Conservation (phyloP, 345 rosid genomes). For the Populus pruinosa region DNA sequence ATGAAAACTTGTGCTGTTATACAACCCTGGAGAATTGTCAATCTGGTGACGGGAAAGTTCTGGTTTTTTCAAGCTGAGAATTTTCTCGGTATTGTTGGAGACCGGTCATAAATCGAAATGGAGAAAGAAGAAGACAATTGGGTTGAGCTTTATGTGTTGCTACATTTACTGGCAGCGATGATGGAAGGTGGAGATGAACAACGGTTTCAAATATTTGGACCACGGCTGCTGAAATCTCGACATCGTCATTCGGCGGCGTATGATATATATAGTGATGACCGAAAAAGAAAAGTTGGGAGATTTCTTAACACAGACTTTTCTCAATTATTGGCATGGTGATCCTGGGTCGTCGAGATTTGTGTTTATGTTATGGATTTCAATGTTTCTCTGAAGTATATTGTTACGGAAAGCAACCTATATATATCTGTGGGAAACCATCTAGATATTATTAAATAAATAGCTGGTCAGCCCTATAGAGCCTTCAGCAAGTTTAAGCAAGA, state of each 20-base stretch:
- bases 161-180: too few relatives aligned
- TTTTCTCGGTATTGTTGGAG: too few relatives aligned
- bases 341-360: neutral
- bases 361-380: too few relatives aligned
- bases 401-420: too few relatives aligned
- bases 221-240: neutral
- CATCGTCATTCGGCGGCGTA: neutral
- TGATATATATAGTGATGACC: neutral
- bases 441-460: too few relatives aligned
- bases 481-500: too few relatives aligned
- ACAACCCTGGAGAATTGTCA: neutral
- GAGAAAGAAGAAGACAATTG: neutral
- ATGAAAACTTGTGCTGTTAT: neutral
- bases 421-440: too few relatives aligned
- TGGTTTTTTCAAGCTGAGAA: too few relatives aligned
- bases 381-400: too few relatives aligned
- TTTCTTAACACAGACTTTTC: neutral
- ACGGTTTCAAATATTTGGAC: neutral
- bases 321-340: neutral
- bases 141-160: too few relatives aligned
- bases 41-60: too few relatives aligned
- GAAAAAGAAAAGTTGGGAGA: neutral
- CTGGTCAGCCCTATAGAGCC: too few relatives aligned
- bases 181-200: neutral
- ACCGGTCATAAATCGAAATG: neutral